Base-by-base conservation (phyloP, 1,284 basidiomycete species). In the Papiliotrema terrestris region DNA sequence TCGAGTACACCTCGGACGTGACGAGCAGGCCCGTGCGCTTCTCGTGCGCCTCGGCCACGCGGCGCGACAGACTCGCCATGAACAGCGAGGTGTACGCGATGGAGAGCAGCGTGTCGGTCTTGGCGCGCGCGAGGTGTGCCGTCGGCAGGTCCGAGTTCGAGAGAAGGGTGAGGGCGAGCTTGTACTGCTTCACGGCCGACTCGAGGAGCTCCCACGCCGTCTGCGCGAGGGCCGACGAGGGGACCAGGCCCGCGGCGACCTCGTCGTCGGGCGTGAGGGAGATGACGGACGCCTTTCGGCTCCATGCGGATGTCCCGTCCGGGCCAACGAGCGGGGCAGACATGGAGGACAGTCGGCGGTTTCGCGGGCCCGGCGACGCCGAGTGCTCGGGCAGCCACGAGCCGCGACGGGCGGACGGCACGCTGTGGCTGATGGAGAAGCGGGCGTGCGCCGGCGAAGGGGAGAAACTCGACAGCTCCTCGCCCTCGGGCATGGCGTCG, bases 1-100 rank as follows among this genome's bases (percentile, higher is more conserved):
- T 72, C 0, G 73, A 57, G 55, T 76, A 77, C 20, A 76, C 69
- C 51, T 77, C 75, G n/a, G 75, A 68, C 0, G 72, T 72, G 23
- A 73, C 70, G 44, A 75, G 65, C 20, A 74, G 55, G 1, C 69
- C 59, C 0, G 67, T 66, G 37, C 63, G 51, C 32, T 68, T 66
- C 37, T 74, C 69, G 41, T 58, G 60, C 0, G 71, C 72, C 22
- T 61, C 51, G 6, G 62, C 41, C n/a, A 74, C 48, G n/a, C 68
- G 61, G 5, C 68, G 59, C 0, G 67, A 60, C 14, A 76, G 62
- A 9, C 68, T 61, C 4, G 74, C 73, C 49, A 67, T 66, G 60
- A 73, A 71, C 20, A 72, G 55, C 1, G 71, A 66, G 6, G 62
- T 50, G 35, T 62, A 63, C 2, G 73, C 68, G 35, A 76, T 71